Evolutionary conservation across 2,329 filamentous ascomycete genomes (phyloP).

Genomic region (Hypoxylon sp.): DNA sequence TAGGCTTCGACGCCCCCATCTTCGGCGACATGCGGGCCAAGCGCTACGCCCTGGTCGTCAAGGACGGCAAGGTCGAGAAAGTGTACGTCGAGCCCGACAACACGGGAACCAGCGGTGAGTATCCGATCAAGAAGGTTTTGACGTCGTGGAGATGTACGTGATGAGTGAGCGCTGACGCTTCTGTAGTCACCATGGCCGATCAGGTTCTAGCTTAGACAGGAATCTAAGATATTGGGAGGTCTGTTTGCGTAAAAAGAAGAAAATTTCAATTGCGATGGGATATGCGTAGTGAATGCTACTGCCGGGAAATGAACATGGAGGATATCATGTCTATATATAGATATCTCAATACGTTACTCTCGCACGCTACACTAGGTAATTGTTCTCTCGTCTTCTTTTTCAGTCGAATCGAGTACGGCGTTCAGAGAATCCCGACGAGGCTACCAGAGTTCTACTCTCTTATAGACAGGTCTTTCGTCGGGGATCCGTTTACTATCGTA

Average conservation of each 20-base stretch:
- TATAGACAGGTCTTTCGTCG: neutral
- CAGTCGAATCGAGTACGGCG: neutral
- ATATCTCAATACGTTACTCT: neutral
- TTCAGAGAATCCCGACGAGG: neutral
- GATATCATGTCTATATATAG: neutral
- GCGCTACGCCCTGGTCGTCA: constrained; percentile 85
- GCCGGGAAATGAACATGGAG: neutral
- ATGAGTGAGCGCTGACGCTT: constrained; percentile 18
- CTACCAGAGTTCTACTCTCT: neutral
- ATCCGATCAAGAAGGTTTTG: constrained; percentile 1
- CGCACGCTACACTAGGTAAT: neutral
- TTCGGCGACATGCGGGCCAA: constrained; percentile 88
- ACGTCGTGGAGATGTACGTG: neutral
- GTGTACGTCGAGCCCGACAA: constrained; percentile 89
- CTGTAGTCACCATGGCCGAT: constrained; percentile 62
- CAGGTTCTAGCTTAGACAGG: constrained; percentile 57
- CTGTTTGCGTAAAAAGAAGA: neutral
- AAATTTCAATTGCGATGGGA: neutral
- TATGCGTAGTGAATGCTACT: neutral
- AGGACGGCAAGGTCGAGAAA: constrained; percentile 86
- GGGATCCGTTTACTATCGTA: neutral
- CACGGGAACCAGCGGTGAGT: constrained; percentile 80
- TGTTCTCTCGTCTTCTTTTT: neutral
- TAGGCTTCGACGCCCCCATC: constrained; percentile 83
- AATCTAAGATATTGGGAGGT: too few species aligned